These are phyloP conservation scores for Cinnamomum chago DNA, from an alignment of 164 flowering plant genomes.

Conservation along the genomic window DNA sequence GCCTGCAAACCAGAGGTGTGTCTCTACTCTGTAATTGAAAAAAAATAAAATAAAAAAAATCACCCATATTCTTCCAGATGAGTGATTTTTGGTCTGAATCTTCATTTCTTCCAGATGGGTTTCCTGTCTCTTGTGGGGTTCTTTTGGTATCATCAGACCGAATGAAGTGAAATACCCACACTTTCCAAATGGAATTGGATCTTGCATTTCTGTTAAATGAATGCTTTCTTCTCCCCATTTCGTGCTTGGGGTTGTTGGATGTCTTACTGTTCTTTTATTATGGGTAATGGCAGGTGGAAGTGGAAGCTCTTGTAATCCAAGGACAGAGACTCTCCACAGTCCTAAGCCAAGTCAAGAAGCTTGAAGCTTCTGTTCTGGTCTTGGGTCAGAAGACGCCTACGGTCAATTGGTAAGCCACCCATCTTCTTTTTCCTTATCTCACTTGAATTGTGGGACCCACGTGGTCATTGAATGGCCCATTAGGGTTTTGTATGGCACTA, in stretches of 20 bases:
- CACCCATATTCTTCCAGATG: too few relatives aligned
- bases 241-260: not conserved
- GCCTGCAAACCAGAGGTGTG: slow-evolving; percentile 79
- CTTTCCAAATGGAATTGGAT: too few relatives aligned
- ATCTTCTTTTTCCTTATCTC: not conserved
- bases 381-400: slow-evolving; percentile 75
- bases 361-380: slow-evolving; percentile 80
- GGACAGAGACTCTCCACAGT: slow-evolving; percentile 74
- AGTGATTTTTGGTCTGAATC: too few relatives aligned
- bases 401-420: slow-evolving; percentile 44
- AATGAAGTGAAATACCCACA: too few relatives aligned
- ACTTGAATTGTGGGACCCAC: not conserved
- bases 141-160: too few relatives aligned
- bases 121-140: too few relatives aligned
- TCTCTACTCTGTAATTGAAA: not conserved
- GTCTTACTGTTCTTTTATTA: not conserved
- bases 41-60: too few relatives aligned
- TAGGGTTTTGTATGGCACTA: too few relatives aligned
- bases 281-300: slow-evolving; percentile 56
- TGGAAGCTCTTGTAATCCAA: slow-evolving; percentile 79
- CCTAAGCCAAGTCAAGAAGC: slow-evolving; percentile 91
- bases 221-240: not conserved
- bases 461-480: not conserved
- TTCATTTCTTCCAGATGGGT: too few relatives aligned
- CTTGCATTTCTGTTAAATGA: too few relatives aligned